These are phyloP conservation scores for Calamus simplicifolius DNA, from an alignment of 176 grass and related monocot genomes.

Conservation along the genomic window DNA sequence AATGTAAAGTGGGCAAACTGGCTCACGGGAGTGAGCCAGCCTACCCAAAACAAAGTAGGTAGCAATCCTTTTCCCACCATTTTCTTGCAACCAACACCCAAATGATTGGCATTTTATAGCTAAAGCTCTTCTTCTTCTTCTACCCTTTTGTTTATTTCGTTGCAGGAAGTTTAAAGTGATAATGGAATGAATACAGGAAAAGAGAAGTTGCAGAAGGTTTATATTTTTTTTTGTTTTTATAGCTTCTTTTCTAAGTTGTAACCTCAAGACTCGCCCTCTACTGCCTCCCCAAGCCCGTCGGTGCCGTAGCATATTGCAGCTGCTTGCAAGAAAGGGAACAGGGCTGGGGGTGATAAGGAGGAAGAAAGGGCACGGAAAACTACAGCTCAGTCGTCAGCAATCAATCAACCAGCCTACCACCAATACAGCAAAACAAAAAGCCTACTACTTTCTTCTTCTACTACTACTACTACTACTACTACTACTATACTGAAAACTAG, in stretches of 20 bases:
- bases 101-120: too few relatives aligned
- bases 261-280: slow-evolving; percentile 30
- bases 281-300: slow-evolving; percentile 16
- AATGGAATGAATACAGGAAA: slow-evolving; percentile 48
- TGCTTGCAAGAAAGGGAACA: slow-evolving; percentile 19
- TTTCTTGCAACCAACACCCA: too few relatives aligned
- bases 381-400: background rate
- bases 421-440: too few relatives aligned
- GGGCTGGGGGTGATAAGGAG: slow-evolving; percentile 9
- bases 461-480: too few relatives aligned
- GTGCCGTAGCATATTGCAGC: background rate
- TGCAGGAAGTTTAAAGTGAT: slow-evolving; percentile 60
- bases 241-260: slow-evolving; percentile 36
- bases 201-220: slow-evolving; percentile 49
- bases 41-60: slow-evolving; percentile 70
- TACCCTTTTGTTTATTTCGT: slow-evolving; percentile 37
- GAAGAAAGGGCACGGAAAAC: slow-evolving; percentile 2
- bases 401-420: background rate
- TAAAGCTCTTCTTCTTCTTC: background rate
- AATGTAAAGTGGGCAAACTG: slow-evolving; percentile 54
- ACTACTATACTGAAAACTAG: too few relatives aligned
- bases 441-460: too few relatives aligned
- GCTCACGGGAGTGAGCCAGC: slow-evolving; percentile 26
- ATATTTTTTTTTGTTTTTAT: slow-evolving; percentile 7
- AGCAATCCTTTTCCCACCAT: background rate